A percentile compares a stretch with the other conserved stretches of the same genome.
Conservation (phyloP, 106 monocot species). For the Acorus calamus region DNA sequence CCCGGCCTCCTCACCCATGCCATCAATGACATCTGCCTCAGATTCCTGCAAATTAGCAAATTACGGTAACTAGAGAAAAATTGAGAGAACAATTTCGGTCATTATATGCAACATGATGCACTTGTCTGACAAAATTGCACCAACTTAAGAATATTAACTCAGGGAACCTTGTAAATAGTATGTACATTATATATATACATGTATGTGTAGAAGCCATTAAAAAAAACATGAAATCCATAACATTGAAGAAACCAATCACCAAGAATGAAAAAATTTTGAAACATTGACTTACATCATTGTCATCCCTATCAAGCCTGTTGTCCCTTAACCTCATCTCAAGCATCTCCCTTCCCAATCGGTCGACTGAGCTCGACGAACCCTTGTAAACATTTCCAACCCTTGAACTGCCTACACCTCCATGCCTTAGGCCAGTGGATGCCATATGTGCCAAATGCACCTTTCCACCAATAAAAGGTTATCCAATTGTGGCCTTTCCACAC, state of each 20-base stretch:
- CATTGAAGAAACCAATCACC: not conserved
- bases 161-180: too few species aligned
- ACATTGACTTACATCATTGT: slow-evolving; percentile 13
- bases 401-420: slow-evolving; percentile 15
- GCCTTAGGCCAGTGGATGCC: slow-evolving; percentile 17
- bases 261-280: not conserved
- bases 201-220: not conserved
- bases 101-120: not conserved
- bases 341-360: slow-evolving; percentile 26
- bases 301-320: slow-evolving; percentile 7
- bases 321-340: slow-evolving; percentile 26
- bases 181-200: too few species aligned
- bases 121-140: not conserved
- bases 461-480: too few species aligned
- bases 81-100: not conserved
- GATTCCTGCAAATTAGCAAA: slow-evolving; percentile 10
- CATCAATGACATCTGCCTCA: slow-evolving; percentile 24
- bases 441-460: not conserved
- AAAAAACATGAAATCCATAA: too few species aligned
- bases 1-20: slow-evolving; percentile 19
- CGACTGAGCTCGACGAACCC: slow-evolving; percentile 25
- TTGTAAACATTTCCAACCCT: slow-evolving; percentile 7
- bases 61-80: not conserved
- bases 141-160: not conserved
- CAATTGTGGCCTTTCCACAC: too few species aligned